Evolutionary conservation across 129 eudicot genomes (phyloP).

Genomic region (Arctium minus): DNA sequence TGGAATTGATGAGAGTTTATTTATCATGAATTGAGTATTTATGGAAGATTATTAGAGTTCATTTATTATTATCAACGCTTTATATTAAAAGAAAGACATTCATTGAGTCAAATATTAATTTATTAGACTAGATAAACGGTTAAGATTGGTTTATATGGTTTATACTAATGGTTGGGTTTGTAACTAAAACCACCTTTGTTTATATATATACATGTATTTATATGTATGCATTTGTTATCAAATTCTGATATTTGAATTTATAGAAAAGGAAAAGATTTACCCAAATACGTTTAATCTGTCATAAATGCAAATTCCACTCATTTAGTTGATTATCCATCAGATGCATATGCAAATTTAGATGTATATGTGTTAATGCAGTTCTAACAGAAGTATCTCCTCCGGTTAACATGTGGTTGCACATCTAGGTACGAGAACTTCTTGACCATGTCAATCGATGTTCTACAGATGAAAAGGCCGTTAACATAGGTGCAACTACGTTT

Average conservation of each 20-base stretch:
- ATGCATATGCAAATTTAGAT: neutral
- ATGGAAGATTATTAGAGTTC: too few relatives aligned
- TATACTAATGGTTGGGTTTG: too few relatives aligned
- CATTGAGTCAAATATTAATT: too few relatives aligned
- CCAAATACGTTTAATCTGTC: neutral
- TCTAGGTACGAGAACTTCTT: constrained; percentile 18
- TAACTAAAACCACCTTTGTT: too few relatives aligned
- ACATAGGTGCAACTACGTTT: constrained; percentile 5
- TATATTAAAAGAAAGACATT: too few relatives aligned
- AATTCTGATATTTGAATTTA: neutral
- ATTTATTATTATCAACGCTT: too few relatives aligned
- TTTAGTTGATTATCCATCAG: neutral
- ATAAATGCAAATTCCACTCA: neutral
- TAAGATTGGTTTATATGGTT: too few relatives aligned
- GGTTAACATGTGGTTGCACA: neutral
- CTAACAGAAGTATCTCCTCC: neutral
- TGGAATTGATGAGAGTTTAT: too few relatives aligned
- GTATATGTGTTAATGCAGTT: neutral
- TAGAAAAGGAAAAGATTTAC: neutral
- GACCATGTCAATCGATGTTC: constrained; percentile 15
- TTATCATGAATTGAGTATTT: too few relatives aligned
- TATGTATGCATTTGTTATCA: too few relatives aligned
- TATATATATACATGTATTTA: too few relatives aligned
- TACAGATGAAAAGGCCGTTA: neutral
- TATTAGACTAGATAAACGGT: too few relatives aligned